phyloP scores from a whole-genome alignment of 306 rosid genomes.

The Corylus heterophylla region DNA sequence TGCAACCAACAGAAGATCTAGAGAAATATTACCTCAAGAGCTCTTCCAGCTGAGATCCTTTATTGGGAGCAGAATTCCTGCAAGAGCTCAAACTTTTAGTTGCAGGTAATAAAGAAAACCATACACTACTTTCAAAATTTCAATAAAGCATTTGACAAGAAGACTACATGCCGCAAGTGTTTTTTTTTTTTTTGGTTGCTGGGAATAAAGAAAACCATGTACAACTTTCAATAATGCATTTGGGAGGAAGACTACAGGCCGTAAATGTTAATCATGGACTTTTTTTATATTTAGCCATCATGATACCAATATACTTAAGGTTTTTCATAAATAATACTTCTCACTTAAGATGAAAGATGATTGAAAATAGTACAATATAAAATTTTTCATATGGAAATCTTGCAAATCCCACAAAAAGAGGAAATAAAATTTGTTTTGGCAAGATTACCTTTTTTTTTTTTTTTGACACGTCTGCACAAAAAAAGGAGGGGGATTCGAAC shows the following conservation, averaged over 20 bases:
- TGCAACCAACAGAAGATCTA: constrained; percentile 18
- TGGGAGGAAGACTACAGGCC: background rate
- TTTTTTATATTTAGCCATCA: background rate
- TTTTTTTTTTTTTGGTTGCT: background rate
- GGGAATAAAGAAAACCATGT: background rate
- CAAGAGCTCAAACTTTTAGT: constrained; percentile 28
- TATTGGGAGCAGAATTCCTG: constrained; percentile 55
- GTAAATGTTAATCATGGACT: background rate
- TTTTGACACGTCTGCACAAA: no score
- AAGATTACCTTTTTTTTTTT: constrained; percentile 22
- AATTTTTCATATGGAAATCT: background rate
- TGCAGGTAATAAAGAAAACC: background rate
- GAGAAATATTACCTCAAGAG: constrained; percentile 62
- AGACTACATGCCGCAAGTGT: background rate
- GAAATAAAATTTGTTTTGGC: constrained; percentile 4
- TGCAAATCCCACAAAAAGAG: background rate
- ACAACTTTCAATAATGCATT: background rate
- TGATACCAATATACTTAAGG: background rate
- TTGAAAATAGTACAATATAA: background rate
- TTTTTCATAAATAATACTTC: background rate
- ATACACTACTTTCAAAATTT: constrained; percentile 2
- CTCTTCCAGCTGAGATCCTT: constrained; percentile 65
- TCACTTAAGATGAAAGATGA: background rate
- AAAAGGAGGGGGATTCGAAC: no score
- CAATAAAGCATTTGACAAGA: constrained; percentile 4